Base-by-base conservation (phyloP, 345 rosid species). In the Clarkia xantiana region DNA sequence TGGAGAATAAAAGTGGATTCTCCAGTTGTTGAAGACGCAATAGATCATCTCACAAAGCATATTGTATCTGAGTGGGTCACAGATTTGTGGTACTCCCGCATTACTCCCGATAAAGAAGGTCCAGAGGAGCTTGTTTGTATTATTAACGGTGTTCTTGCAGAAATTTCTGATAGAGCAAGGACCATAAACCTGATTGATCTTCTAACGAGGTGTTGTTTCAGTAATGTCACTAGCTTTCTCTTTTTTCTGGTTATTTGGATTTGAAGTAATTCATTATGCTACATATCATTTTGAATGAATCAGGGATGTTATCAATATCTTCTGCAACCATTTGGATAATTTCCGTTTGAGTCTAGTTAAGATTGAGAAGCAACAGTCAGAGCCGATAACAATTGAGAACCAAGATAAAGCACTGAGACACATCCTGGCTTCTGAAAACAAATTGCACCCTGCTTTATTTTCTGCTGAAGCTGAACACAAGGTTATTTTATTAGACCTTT, bases 1-100 rank as follows among this genome's bases (percentile, higher is more conserved):
- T 91, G 99, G 99, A 80, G 81, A 64, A 74, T 68, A 58, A 91
- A 91, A 73, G 95, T 91, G 58, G 83, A 82, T 60, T 87, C 96
- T 46, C 90, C 85, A 38, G 78, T 71, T 14, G 94, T 84, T 63
- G 99, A 84, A 78, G 77, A 78, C 50, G 94, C 96, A 46, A 72
- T 93, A 53, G 95, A 93, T 72, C 78, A 68, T 57, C 75, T 93
- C 62, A 78, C 86, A 17, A 82, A 85, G 63, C 95, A 76, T 73
- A 71, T 84, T 41, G 56, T 87, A 57, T 82, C 95, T 22, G 99
- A 93, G 74, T 93, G 96, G 95, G 77, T 93, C 17, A 46, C 90
- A 39, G 90, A 82, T 76, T 77, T 87, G 10, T 93, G 99, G 99
- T 93, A 93, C 71, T 74, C 82, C 49, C 89, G 85, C 42, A 57